Evolutionary conservation across 1,284 basidiomycete genomes (phyloP), one percentile per base, ranked within the genome.

Genomic region (Microbotryomycetes sp.): DNA sequence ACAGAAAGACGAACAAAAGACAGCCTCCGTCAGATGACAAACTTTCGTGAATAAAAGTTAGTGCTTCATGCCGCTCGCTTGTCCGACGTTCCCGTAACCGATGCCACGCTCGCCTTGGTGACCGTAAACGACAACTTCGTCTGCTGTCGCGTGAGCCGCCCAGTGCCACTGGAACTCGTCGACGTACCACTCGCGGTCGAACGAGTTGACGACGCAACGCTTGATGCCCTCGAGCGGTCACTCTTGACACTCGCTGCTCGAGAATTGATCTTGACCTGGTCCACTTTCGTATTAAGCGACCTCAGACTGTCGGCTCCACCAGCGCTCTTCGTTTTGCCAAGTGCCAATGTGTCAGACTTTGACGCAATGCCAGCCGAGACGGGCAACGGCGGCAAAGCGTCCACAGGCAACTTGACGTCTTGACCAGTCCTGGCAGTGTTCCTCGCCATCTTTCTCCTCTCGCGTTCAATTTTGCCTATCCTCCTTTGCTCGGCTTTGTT

Each of bases 11-110:
- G n/a, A n/a, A n/a, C n/a, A n/a, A n/a, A n/a, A n/a, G n/a, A n/a
- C n/a, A n/a, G n/a, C n/a, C n/a, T n/a, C n/a, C n/a, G n/a, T n/a
- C n/a, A n/a, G n/a, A n/a, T n/a, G n/a, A n/a, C n/a, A n/a, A n/a
- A n/a, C n/a, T n/a, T n/a, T n/a, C n/a, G n/a, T n/a, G n/a, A n/a
- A n/a, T n/a, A n/a, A n/a, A n/a, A n/a, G n/a, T n/a, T n/a, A n/a
- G n/a, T n/a, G n/a, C n/a, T n/a, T n/a, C n/a, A n/a, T n/a, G n/a
- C n/a, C n/a, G n/a, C n/a, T n/a, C n/a, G n/a, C n/a, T n/a, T n/a
- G n/a, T n/a, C 26, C 49, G 49, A 50, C n/a, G 54, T 52, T 3
- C 59, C 59, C 49, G 59, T 60, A 18, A 52, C 59, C 15, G 15
- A 4, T 18, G 41, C 59, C 1, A 56, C 49, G 16, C 28, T 29